phyloP scores from a whole-genome alignment of 148 eudicot genomes.

The Rhododendron griersonianum region DNA sequence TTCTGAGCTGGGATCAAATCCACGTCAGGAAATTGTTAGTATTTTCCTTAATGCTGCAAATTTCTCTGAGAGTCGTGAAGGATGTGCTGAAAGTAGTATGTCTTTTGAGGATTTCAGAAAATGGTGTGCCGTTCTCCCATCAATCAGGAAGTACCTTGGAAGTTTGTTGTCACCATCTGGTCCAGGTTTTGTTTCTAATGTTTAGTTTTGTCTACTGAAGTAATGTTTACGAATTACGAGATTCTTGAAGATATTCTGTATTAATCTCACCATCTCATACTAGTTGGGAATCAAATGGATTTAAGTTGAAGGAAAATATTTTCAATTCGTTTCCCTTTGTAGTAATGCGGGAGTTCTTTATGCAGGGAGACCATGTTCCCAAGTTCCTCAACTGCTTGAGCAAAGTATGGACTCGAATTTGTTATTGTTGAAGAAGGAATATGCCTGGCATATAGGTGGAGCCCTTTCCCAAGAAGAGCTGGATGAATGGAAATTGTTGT shows the following conservation, averaged over 20 bases:
- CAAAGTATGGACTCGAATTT: constrained; percentile 39
- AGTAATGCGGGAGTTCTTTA: constrained; percentile 2
- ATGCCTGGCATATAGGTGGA: constrained; percentile 93
- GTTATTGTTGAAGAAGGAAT: constrained; percentile 54
- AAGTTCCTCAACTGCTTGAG: constrained; percentile 51
- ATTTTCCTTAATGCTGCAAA: constrained; percentile 54
- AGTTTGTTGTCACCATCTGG: constrained; percentile 61
- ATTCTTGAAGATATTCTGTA: constrained; percentile 1
- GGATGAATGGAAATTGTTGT: constrained; percentile 84
- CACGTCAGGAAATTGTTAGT: constrained; percentile 31
- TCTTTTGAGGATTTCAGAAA: constrained; percentile 70
- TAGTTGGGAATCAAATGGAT: not conserved
- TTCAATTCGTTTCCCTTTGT: not conserved
- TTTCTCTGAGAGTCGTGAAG: constrained; percentile 39
- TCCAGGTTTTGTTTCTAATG: constrained; percentile 42
- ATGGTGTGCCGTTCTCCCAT: constrained; percentile 65
- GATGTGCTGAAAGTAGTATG: constrained; percentile 42
- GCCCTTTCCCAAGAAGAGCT: constrained; percentile 64
- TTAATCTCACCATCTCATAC: not conserved
- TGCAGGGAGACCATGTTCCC: constrained; percentile 51
- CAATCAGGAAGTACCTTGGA: constrained; percentile 70
- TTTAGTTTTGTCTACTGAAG: not conserved
- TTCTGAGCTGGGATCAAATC: constrained; percentile 33
- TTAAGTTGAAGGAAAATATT: not conserved
- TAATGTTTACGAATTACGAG: not conserved